These are phyloP conservation scores for Sclerotinia glacialis DNA, from an alignment of 2,329 filamentous ascomycete species.

Conservation along the genomic window DNA sequence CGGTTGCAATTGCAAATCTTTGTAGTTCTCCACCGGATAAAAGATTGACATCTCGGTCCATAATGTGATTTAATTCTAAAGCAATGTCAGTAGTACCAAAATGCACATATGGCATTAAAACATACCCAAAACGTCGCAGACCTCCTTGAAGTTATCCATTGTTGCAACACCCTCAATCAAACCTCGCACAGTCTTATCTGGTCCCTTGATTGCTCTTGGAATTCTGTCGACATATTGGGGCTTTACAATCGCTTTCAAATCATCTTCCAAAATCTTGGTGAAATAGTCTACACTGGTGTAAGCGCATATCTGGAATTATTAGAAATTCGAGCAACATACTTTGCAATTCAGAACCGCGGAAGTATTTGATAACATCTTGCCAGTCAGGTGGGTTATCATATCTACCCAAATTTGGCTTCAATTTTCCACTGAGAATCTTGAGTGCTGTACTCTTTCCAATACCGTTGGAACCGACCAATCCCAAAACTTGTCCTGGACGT, in stretches of 20 bases:
- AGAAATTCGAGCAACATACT: slow-evolving; percentile 55
- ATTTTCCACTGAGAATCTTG: slow-evolving; percentile 96
- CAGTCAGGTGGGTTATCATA: slow-evolving; percentile 97
- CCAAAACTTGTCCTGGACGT: slow-evolving; percentile 89
- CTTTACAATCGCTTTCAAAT: slow-evolving; percentile 97
- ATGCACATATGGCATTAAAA: background rate
- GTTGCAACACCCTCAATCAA: slow-evolving; percentile 75
- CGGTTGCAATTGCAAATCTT: slow-evolving; percentile 93
- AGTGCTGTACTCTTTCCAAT: slow-evolving; percentile 99
- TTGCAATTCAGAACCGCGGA: slow-evolving; percentile 94
- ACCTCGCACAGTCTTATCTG: slow-evolving; percentile 73
- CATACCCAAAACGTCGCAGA: slow-evolving; percentile 71
- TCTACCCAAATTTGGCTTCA: slow-evolving; percentile 94
- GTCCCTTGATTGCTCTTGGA: slow-evolving; percentile 81
- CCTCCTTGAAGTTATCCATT: slow-evolving; percentile 76
- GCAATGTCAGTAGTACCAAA: background rate
- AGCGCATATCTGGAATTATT: slow-evolving; percentile 8
- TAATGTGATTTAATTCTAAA: slow-evolving; percentile 80
- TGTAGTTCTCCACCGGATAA: slow-evolving; percentile 98
- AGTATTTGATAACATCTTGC: slow-evolving; percentile 98
- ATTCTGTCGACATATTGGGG: slow-evolving; percentile 98
- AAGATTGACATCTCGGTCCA: slow-evolving; percentile 84
- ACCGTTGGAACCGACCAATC: slow-evolving; percentile 98
- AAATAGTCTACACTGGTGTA: slow-evolving; percentile 73
- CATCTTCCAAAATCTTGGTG: slow-evolving; percentile 94